Evolutionary conservation across 768 basidiomycete genomes (phyloP).

Genomic region (Tylopilus subfusipes): DNA sequence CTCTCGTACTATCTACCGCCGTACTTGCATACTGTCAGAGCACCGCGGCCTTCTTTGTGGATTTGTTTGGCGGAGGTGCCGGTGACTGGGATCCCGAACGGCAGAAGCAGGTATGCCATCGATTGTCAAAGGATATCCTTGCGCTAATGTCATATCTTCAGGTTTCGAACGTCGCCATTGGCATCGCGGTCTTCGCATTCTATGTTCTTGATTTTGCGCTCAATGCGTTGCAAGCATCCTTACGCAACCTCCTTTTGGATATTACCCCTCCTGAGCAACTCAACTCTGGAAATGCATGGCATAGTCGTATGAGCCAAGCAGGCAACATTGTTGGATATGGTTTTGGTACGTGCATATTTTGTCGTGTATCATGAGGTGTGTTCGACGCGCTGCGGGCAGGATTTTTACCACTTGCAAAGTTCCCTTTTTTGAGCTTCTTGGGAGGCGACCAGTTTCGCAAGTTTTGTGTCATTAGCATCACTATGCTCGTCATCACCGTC

Average conservation of each 20-base stretch:
- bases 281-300: constrained; percentile 96
- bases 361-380: background rate
- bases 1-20: constrained; percentile 74
- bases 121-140: background rate
- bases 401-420: constrained; percentile 79
- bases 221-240: constrained; percentile 90
- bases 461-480: constrained; percentile 83
- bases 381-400: constrained; percentile 41
- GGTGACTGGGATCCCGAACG: constrained; percentile 87
- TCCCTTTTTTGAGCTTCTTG: constrained; percentile 74
- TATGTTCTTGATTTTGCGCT: constrained; percentile 96
- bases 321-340: constrained; percentile 95
- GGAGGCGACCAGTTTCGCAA: constrained; percentile 96
- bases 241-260: constrained; percentile 92
- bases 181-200: constrained; percentile 84
- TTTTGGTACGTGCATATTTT: constrained; percentile 54
- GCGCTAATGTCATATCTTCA: constrained; percentile 25
- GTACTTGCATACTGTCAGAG: constrained; percentile 80
- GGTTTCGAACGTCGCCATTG: constrained; percentile 72
- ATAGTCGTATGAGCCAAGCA: constrained; percentile 93
- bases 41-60: constrained; percentile 70
- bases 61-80: constrained; percentile 66
- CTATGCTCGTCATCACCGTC: constrained; percentile 76
- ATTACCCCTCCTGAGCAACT: constrained; percentile 85
- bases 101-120: constrained; percentile 49